A percentile compares a stretch with the other conserved stretches of the same genome.
phyloP scores from a whole-genome alignment of 2,329 filamentous ascomycete species.

The Huntiella abstrusa region DNA sequence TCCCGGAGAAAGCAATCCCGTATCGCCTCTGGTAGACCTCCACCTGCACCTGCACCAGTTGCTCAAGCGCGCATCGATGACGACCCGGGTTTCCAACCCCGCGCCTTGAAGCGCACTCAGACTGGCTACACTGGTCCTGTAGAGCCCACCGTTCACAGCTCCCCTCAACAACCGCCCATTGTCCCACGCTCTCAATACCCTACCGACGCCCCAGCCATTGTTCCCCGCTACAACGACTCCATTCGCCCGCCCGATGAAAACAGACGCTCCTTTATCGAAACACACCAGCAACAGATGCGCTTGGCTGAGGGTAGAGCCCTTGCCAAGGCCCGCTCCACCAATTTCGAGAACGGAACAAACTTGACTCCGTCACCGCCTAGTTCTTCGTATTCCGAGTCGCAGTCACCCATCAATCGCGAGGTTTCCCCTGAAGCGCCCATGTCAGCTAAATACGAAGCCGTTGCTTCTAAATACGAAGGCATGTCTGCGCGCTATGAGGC shows the following conservation, averaged over 20 bases:
- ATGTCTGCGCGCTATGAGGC: slow-evolving; percentile 6
- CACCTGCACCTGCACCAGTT: slow-evolving; percentile 7
- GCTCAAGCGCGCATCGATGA: slow-evolving; percentile 15
- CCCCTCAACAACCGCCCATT: slow-evolving; percentile 8
- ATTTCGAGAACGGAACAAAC: slow-evolving; percentile 1
- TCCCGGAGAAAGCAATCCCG: slow-evolving; percentile 30
- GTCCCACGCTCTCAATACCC: slow-evolving; percentile 14
- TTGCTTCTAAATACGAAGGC: slow-evolving; percentile 1
- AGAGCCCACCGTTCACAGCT: not conserved
- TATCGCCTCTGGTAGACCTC: slow-evolving; percentile 16
- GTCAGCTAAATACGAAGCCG: not conserved
- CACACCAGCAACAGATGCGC: slow-evolving; percentile 40
- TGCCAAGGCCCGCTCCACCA: slow-evolving; percentile 23
- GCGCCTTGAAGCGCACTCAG: slow-evolving; percentile 35
- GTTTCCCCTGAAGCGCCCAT: slow-evolving; percentile 7
- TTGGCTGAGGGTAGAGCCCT: slow-evolving; percentile 41
- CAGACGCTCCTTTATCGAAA: slow-evolving; percentile 38
- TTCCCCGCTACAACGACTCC: slow-evolving; percentile 22
- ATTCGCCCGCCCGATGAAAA: slow-evolving; percentile 29
- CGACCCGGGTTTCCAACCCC: slow-evolving; percentile 28
- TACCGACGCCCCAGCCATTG: not conserved
- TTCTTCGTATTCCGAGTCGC: slow-evolving; percentile 5
- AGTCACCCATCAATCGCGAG: slow-evolving; percentile 7
- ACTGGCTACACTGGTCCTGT: slow-evolving; percentile 28
- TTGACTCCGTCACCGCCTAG: slow-evolving; percentile 7